phyloP scores from a whole-genome alignment of 306 rosid species.

The Gillenia trifoliata region DNA sequence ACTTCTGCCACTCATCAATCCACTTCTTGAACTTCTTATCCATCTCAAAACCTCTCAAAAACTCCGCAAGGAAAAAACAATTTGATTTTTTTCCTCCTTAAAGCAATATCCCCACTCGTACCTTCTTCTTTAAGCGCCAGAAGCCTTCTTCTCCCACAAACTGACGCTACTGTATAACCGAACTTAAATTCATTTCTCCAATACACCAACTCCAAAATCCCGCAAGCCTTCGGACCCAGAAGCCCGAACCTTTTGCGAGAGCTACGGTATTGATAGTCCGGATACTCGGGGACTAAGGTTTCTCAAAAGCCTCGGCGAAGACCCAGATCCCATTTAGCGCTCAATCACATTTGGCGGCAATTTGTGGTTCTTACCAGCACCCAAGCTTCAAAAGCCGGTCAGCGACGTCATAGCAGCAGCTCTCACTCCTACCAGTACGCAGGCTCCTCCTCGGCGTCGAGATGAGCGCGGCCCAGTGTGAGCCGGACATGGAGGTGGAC shows the following conservation, averaged over 20 bases:
- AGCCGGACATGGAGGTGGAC: conserved; percentile 52
- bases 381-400: conserved; percentile 53
- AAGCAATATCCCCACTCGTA: neutral
- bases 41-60: too few relatives aligned
- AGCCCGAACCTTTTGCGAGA: neutral
- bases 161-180: conserved; percentile 44
- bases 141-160: neutral
- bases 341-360: conserved; percentile 48
- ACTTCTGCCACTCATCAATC: too few relatives aligned
- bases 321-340: conserved; percentile 66
- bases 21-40: too few relatives aligned
- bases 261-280: conserved; percentile 49
- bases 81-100: too few relatives aligned
- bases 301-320: conserved; percentile 50
- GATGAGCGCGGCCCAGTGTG: conserved; percentile 33
- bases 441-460: conserved; percentile 52
- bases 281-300: conserved; percentile 54
- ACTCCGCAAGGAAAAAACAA: too few relatives aligned
- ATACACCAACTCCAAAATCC: conserved; percentile 71
- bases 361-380: conserved; percentile 52
- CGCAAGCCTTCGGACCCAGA: conserved; percentile 15
- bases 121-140: neutral
- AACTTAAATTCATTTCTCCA: conserved; percentile 55
- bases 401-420: conserved; percentile 49
- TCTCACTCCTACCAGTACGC: conserved; percentile 35